Evolutionary conservation across 2,329 filamentous ascomycete genomes (phyloP), one percentile per base, ranked within the genome.

Genomic region (Ampelomyces quisqualis): DNA sequence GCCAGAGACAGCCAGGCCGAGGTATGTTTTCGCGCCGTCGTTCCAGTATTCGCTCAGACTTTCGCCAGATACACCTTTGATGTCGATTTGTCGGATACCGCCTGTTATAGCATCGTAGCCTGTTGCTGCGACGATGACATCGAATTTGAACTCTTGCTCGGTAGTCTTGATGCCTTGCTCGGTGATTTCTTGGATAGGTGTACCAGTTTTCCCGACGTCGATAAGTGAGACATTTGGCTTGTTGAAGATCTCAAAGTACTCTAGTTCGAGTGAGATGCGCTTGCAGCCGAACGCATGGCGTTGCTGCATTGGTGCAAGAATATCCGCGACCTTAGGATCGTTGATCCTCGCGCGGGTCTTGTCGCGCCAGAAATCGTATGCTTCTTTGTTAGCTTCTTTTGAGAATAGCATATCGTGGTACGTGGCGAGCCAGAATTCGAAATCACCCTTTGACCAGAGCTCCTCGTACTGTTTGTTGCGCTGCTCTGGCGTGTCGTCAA

Each of bases 101-200:
- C 71, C 70, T 2, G 57, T 62, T 8, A 70, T 50, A 1, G 66
- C 62, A 38, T 74, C 71, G 38, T 71, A 75, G 0, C 72, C 72
- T 0, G 65, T 73, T 13, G 60, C 70, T 38, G 67, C 49, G 40
- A 82, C 67, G 30, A 83, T 74, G 15, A 72, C 70, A 53, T 83
- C 80, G 6, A 79, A 70, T 20, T 75, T 66, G 40, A 77, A 57
- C 18, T 77, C 61, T 21, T 72, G 59, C 2, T 72, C 72, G 1
- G 62, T 64, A 14, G 78, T 70, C 54, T 73, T 63, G 43, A 80
- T 66, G 4, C 78, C 73, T 10, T 71, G 67, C 2, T 70, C 58
- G 2, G 77, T 71, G 19, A 81, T 64, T 5, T 65, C 57, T 17
- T 66, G 65, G 35, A 81, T 78, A 1, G 62, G 61, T 2, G 70